phyloP scores from a whole-genome alignment of 2,329 filamentous ascomycete genomes.

The Paecilomyces sp. region DNA sequence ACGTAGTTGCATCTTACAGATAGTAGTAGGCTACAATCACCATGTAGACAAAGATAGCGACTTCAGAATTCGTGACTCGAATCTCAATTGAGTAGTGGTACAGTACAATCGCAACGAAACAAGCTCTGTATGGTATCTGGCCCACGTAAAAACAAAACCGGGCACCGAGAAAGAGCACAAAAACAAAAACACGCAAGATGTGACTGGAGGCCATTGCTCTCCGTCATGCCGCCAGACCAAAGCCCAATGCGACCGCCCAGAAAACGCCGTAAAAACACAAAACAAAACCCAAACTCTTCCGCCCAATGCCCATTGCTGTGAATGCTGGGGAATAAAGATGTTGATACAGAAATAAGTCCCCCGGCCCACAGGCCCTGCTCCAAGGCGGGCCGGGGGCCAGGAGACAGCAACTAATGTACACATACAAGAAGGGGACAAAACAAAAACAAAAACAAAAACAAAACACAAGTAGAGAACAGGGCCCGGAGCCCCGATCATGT shows the following conservation, averaged over 20 bases:
- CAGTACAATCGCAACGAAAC: not conserved
- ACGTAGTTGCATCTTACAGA: not conserved
- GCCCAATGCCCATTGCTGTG: not conserved
- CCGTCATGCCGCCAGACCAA: not conserved
- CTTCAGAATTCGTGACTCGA: not conserved
- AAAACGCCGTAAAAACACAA: not conserved
- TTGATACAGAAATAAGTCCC: not conserved
- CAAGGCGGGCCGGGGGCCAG: not conserved
- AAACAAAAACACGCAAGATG: not conserved
- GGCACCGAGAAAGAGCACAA: not conserved
- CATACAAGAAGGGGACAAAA: conserved; percentile 1
- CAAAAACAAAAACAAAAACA: not conserved
- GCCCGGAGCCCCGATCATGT: not conserved
- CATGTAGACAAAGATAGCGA: not conserved
- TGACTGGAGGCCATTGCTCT: not conserved
- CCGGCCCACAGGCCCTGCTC: not conserved
- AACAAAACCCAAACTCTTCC: not conserved
- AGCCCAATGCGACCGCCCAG: not conserved
- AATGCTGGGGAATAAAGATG: not conserved
- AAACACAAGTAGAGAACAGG: not conserved
- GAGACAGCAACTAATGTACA: not conserved
- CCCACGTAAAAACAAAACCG: not conserved
- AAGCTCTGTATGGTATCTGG: not conserved
- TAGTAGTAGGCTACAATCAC: not conserved
- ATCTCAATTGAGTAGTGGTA: not conserved